Conservation (phyloP, 2,329 filamentous ascomycete species). For the Aspergillus eucalypticola region DNA sequence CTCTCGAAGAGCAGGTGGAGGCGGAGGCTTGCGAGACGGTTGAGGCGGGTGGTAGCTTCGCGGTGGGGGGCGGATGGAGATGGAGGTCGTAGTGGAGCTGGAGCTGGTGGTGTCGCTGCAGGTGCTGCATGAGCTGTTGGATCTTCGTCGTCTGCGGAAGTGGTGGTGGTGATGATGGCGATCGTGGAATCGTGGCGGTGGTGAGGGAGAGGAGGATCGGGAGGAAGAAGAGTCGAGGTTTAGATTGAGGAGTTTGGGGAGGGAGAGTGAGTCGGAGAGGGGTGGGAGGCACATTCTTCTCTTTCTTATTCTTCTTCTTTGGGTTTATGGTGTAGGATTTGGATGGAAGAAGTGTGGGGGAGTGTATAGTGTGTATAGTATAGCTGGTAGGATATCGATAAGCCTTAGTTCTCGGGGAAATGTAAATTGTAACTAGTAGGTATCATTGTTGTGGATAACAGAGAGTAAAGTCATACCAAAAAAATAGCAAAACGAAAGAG, state of each 20-base stretch:
- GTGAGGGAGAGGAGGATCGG: background rate
- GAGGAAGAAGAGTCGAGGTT: background rate
- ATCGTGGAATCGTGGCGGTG: too few relatives aligned
- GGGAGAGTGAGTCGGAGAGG: background rate
- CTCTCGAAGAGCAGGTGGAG: background rate
- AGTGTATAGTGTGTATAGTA: too few relatives aligned
- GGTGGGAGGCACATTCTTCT: background rate
- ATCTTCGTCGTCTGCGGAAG: too few relatives aligned
- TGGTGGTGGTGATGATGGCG: too few relatives aligned
- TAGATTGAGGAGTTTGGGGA: background rate
- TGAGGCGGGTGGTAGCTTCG: background rate
- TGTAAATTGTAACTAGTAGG: too few relatives aligned
- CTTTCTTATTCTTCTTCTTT: background rate
- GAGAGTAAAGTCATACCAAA: too few relatives aligned
- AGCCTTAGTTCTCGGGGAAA: too few relatives aligned
- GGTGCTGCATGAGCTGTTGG: too few relatives aligned
- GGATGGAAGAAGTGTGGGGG: background rate
- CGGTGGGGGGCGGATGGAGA: slow-evolving; percentile 2
- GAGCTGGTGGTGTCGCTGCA: background rate
- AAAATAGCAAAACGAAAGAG: background rate
- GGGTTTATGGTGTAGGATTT: background rate
- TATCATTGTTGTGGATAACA: too few relatives aligned
- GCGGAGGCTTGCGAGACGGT: background rate
- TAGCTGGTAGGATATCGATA: too few relatives aligned
- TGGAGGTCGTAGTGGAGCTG: background rate